Conservation (phyloP, 129 eudicot species). For the Smallanthus sonchifolius region DNA sequence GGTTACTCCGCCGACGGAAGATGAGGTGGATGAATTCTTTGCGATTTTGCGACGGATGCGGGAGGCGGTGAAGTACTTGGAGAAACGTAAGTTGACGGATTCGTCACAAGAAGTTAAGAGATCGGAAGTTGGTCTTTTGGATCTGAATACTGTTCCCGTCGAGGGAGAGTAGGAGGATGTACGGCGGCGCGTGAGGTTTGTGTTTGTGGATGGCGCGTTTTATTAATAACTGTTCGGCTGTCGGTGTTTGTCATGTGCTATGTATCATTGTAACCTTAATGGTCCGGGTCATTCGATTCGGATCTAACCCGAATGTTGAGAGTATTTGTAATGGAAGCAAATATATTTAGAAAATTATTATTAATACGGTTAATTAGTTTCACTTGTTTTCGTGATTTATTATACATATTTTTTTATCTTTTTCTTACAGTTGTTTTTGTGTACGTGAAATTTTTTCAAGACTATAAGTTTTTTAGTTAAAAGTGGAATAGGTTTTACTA, state of each 20-base stretch:
- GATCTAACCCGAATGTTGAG: neutral
- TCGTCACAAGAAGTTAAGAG: conserved; percentile 11
- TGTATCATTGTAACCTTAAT: neutral
- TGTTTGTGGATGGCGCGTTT: conserved; percentile 15
- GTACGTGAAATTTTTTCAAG: no score
- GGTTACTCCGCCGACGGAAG: conserved; percentile 48
- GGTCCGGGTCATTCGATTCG: neutral
- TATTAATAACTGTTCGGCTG: neutral
- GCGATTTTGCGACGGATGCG: conserved; percentile 50
- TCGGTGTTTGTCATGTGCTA: neutral
- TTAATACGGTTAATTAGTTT: neutral
- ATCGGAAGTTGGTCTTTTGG: conserved; percentile 15
- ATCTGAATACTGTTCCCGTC: conserved; percentile 35
- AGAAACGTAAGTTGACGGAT: conserved; percentile 24
- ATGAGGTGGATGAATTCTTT: conserved; percentile 57
- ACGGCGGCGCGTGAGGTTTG: neutral
- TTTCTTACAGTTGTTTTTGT: no score
- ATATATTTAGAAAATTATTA: no score
- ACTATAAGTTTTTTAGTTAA: no score
- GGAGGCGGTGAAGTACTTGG: conserved; percentile 37
- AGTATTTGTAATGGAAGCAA: neutral
- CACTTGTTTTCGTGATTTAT: no score
- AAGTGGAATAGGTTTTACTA: no score
- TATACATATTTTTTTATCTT: no score
- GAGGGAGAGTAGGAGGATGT: conserved; percentile 18